Base-by-base conservation (phyloP, 208 protist species). In the Trypanosoma avium region DNA sequence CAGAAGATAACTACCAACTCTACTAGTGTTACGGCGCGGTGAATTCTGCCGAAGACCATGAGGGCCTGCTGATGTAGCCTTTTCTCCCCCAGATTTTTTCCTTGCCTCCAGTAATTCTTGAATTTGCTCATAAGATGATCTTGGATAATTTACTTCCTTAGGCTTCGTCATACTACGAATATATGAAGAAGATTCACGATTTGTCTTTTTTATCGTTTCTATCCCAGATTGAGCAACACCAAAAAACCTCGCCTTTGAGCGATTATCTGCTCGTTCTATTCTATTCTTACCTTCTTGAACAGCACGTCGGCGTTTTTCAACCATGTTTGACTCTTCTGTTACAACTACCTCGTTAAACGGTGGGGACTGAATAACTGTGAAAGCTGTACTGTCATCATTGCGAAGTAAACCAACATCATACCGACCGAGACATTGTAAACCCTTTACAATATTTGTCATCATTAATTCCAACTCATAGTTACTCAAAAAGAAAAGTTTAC, bases 371-470 rank as follows among this genome's bases (percentile, higher is more conserved):
- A 84, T 81, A 24, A 94, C 9, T 12, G 85, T 94, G 77, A 94
- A 92, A 49, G 88, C 82, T 9, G 85, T 94, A 58, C 36, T 70
- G 57, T 82, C 64, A 27, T 85, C 81, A 70, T 94, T 94, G 33
- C 82, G 82, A 75, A 92, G 62, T 4, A 94, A 75, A 4, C 88
- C 84, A 13, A 94, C 75, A 66, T 94, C 88, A 61, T 86, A 78
- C 15, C 88, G 82, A 12, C 88, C 88, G 24, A 94, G 71, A 67
- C 84, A 81, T 63, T 94, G 88, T 24, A 94, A 74, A 33, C 82
- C 73, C 49, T 72, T 73, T 26, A 71, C 78, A 47, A 94, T 46
- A 53, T 86, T 90, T 13, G 63, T 69, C 55, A 94, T 68, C 56
- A 90, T 70, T 56, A 61, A 79, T 19, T 73, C 65, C 13, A 94